Percentiles rank a stretch among this genome's conserved stretches.
Evolutionary conservation across 345 rosid genomes (phyloP).

Genomic region (Psidium guajava): DNA sequence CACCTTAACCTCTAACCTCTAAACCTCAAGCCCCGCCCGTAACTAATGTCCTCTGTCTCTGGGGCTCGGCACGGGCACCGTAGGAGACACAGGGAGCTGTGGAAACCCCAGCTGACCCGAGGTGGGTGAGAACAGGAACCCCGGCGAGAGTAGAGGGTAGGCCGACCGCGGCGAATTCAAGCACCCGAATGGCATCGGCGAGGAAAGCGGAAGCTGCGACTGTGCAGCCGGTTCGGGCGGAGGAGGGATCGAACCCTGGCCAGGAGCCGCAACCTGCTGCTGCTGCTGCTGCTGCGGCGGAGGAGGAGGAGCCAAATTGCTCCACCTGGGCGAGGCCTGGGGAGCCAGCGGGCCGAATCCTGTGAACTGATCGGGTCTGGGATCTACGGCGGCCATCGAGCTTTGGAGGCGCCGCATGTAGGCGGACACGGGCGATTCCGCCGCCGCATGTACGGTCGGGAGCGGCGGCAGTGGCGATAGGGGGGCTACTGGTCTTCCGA

Average conservation of each 20-base stretch:
- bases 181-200: conserved; percentile 62
- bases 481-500: conserved; percentile 10
- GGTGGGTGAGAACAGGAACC: conserved; percentile 49
- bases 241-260: conserved; percentile 3
- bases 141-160: conserved; percentile 49
- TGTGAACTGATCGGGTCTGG: conserved; percentile 34
- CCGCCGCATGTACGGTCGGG: conserved; percentile 21
- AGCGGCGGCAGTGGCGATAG: conserved; percentile 28
- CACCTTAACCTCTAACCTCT: background rate
- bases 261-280: conserved; percentile 4
- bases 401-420: conserved; percentile 59
- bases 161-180: conserved; percentile 68
- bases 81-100: conserved; percentile 51
- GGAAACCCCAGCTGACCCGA: conserved; percentile 47
- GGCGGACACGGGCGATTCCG: conserved; percentile 40
- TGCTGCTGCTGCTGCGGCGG: conserved; percentile 11
- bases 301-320: conserved; percentile 10
- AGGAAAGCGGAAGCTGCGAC: conserved; percentile 15
- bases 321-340: conserved; percentile 60
- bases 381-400: conserved; percentile 33
- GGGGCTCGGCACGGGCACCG: conserved; percentile 68
- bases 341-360: conserved; percentile 66
- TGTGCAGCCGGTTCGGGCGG: conserved; percentile 2
- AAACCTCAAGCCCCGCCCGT: background rate
- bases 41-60: conserved; percentile 35